Evolutionary conservation across 805 yeast species (phyloP).

Genomic region (Kluyveromyces lactis): DNA sequence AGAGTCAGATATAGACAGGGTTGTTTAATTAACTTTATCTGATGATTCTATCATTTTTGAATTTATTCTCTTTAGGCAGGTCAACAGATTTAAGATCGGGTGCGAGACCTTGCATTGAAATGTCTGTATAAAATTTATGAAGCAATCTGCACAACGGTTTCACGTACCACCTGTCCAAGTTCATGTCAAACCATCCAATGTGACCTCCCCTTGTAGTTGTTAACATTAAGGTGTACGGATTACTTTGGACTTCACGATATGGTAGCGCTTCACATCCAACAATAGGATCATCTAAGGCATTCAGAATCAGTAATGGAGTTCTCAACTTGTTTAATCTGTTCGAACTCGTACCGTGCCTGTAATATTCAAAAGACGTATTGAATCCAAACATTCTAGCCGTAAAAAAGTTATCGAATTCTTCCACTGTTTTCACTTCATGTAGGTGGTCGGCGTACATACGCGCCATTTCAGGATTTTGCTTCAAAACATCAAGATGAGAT

Average conservation of each 20-base stretch:
- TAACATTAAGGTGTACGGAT: constrained; percentile 52
- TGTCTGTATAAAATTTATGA: constrained; percentile 25
- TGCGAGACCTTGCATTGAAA: constrained; percentile 18
- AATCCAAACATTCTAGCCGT: constrained; percentile 65
- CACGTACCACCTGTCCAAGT: constrained; percentile 61
- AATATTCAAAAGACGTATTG: constrained; percentile 55
- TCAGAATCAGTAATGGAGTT: constrained; percentile 57
- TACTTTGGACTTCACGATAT: constrained; percentile 36
- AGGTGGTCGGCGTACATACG: constrained; percentile 18
- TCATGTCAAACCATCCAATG: constrained; percentile 62
- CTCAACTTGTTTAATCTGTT: constrained; percentile 42
- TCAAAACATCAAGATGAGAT: constrained; percentile 34
- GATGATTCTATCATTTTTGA: constrained; percentile 6
- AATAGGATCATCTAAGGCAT: constrained; percentile 64
- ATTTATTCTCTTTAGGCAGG: constrained; percentile 13
- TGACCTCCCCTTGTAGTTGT: constrained; percentile 73
- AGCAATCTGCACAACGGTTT: constrained; percentile 41
- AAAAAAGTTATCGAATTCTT: constrained; percentile 54
- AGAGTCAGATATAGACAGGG: no score
- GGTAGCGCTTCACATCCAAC: constrained; percentile 50
- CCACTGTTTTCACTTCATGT: constrained; percentile 27
- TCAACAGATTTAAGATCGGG: constrained; percentile 9
- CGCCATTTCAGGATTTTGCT: constrained; percentile 15
- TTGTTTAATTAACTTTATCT: no score
- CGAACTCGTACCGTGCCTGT: constrained; percentile 51